Evolutionary conservation across 202 grass and related monocot species (phyloP).

Genomic region (Panicum hallii): DNA sequence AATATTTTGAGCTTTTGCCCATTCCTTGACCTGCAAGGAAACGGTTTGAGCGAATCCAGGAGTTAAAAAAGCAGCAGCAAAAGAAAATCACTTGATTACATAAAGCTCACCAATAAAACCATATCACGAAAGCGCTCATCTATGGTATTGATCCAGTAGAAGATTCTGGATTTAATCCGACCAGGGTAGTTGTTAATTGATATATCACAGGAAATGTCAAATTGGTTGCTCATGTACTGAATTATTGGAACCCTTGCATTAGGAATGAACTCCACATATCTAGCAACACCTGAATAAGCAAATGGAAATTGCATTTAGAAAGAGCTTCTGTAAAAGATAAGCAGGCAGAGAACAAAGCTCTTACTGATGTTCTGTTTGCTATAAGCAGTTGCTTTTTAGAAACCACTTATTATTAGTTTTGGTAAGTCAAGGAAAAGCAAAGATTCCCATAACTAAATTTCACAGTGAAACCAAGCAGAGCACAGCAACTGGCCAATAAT

Average conservation of each 20-base stretch:
- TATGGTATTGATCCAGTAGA: conserved; percentile 64
- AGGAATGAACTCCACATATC: conserved; percentile 66
- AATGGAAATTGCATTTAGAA: conserved; percentile 26
- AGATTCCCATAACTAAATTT: not conserved
- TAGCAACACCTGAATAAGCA: conserved; percentile 62
- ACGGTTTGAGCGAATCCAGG: conserved; percentile 18
- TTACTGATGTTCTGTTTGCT: not conserved
- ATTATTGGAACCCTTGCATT: conserved; percentile 88
- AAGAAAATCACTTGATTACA: conserved; percentile 16
- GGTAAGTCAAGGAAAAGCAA: not conserved
- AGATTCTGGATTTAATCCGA: conserved; percentile 73
- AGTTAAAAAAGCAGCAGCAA: conserved; percentile 21
- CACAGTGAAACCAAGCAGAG: not conserved
- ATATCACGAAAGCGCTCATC: conserved; percentile 84
- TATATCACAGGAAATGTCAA: conserved; percentile 80
- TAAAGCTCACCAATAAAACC: conserved; percentile 80
- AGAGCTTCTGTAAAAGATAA: not conserved
- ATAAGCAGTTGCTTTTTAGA: not conserved
- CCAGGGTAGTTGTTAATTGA: conserved; percentile 78
- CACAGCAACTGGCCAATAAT: not conserved
- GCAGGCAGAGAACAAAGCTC: not conserved
- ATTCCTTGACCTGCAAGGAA: conserved; percentile 82
- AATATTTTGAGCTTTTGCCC: conserved; percentile 93
- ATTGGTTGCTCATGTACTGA: conserved; percentile 61
- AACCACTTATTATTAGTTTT: not conserved